Percentiles rank a stretch among this genome's conserved stretches.
Evolutionary conservation across 306 rosid species (phyloP).

Genomic region (Acacia acuminata): DNA sequence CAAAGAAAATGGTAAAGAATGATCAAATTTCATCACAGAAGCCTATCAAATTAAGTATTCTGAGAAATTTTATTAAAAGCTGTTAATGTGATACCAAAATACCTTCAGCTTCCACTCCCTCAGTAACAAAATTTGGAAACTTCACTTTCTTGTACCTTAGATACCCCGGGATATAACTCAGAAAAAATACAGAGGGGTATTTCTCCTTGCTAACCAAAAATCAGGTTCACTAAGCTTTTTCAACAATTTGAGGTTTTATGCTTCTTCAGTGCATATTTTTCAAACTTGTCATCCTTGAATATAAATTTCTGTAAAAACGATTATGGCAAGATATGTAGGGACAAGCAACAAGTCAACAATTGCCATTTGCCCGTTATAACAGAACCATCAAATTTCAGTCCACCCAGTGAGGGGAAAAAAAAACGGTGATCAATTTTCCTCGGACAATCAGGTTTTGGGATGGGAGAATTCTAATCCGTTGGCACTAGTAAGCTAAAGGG

Average conservation of each 20-base stretch:
- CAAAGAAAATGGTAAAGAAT: not conserved
- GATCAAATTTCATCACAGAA: not conserved
- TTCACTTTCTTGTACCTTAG: not conserved
- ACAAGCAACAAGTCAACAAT: not conserved
- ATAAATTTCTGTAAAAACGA: too few species aligned
- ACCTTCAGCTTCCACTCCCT: not conserved
- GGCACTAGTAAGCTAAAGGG: too few species aligned
- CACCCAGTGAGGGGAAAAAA: not conserved
- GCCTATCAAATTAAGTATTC: not conserved
- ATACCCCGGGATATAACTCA: too few species aligned
- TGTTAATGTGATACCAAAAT: too few species aligned
- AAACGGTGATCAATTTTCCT: too few species aligned
- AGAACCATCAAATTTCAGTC: not conserved
- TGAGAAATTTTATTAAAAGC: too few species aligned
- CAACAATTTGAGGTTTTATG: not conserved
- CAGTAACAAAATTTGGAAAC: not conserved
- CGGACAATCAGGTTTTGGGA: too few species aligned
- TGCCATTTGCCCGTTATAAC: not conserved
- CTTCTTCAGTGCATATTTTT: not conserved
- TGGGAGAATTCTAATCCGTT: too few species aligned
- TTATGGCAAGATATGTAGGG: not conserved
- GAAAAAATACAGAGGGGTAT: not conserved
- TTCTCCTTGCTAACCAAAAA: too few species aligned
- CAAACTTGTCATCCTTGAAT: too few species aligned
- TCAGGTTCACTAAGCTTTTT: not conserved